Evolutionary conservation across 176 grass and related monocot genomes (phyloP).

Genomic region (Oryza australiensis): DNA sequence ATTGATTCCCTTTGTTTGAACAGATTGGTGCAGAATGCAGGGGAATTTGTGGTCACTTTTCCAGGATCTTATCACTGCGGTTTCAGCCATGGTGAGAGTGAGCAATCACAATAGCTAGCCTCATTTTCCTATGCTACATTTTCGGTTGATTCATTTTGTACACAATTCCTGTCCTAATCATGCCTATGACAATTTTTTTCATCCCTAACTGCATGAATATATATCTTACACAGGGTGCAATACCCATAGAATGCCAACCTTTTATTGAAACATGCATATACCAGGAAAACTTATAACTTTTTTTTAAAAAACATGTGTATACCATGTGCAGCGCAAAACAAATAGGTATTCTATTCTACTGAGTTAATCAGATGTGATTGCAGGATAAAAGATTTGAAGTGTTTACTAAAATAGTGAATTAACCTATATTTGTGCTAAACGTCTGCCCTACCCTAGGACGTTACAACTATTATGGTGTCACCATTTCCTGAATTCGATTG

Average conservation of each 20-base stretch:
- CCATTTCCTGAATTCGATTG: conserved; percentile 2
- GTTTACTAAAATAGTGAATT: not conserved
- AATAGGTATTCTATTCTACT: not conserved
- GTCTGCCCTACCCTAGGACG: not conserved
- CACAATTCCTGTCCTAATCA: not conserved
- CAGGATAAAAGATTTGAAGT: not conserved
- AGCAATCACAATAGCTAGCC: conserved; percentile 18
- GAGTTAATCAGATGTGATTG: conserved; percentile 9
- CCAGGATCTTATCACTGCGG: conserved; percentile 88
- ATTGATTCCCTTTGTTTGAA: conserved; percentile 22
- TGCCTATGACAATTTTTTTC: conserved; percentile 4
- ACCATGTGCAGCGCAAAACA: not conserved
- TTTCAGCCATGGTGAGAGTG: conserved; percentile 81
- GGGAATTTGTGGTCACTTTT: conserved; percentile 97
- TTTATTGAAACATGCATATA: not conserved
- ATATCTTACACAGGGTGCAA: not conserved
- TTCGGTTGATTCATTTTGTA: not conserved
- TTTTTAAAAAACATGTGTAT: not conserved
- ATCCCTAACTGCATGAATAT: not conserved
- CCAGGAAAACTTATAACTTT: not conserved
- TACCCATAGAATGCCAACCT: not conserved
- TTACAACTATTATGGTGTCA: not conserved
- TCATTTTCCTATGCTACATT: not conserved
- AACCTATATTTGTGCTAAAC: not conserved
- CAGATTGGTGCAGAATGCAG: conserved; percentile 98